These are phyloP conservation scores for Penicillium sp. DNA, from an alignment of 2,329 filamentous ascomycete species.

Conservation along the genomic window DNA sequence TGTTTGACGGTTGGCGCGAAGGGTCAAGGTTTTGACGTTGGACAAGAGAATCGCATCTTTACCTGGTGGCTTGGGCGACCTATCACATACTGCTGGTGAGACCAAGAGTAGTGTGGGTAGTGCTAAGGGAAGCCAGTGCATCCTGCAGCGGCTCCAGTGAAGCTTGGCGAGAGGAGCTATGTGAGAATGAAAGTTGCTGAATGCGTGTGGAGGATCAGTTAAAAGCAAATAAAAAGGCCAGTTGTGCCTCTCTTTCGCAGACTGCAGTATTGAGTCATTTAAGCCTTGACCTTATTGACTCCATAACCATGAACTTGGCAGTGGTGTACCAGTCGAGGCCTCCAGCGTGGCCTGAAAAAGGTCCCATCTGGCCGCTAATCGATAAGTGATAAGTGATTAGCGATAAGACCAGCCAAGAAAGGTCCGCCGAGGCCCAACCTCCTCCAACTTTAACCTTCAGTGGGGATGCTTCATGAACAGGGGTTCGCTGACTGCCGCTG, in stretches of 20 bases:
- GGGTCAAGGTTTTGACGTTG: conserved; percentile 74
- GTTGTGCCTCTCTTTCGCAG: not conserved
- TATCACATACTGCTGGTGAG: conserved; percentile 21
- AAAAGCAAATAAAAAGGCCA: not conserved
- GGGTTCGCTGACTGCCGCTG: conserved; percentile 25
- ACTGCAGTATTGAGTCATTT: not conserved
- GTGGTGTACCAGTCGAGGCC: conserved; percentile 5
- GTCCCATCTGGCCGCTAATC: not conserved
- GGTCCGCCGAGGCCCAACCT: conserved; percentile 22
- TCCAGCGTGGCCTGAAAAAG: conserved; percentile 11
- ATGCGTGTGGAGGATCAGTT: not conserved
- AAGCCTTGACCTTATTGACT: not conserved
- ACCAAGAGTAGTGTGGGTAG: conserved; percentile 27
- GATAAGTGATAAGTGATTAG: conserved; percentile 17
- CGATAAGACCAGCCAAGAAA: conserved; percentile 16
- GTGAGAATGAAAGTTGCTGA: not conserved
- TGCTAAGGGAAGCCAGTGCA: conserved; percentile 21
- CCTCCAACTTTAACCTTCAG: conserved; percentile 9
- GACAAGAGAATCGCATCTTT: conserved; percentile 61
- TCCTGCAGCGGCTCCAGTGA: conserved; percentile 10
- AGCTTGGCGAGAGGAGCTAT: not conserved
- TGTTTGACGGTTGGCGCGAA: conserved; percentile 69
- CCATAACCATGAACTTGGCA: not conserved
- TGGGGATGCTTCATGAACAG: conserved; percentile 24
- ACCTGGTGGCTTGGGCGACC: conserved; percentile 36